Evolutionary conservation across 2,329 filamentous ascomycete species (phyloP).

Genomic region (Diaporthe sp.): DNA sequence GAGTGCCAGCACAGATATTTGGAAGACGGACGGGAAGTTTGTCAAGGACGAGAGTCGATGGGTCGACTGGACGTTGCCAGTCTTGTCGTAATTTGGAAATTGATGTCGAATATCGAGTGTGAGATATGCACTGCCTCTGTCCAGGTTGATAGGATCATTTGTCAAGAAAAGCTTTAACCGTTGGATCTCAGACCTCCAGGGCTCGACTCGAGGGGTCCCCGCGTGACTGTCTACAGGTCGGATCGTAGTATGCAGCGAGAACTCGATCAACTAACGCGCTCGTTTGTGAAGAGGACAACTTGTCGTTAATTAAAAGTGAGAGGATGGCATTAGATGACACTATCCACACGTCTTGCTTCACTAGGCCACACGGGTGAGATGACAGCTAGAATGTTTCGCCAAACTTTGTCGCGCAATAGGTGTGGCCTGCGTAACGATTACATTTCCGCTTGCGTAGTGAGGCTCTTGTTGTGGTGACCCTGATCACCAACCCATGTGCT

Average conservation of each 20-base stretch:
- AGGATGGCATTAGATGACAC: background rate
- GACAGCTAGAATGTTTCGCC: no score
- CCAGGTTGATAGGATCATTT: background rate
- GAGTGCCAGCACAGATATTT: background rate
- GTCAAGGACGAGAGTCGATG: constrained; percentile 16
- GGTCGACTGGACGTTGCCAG: background rate
- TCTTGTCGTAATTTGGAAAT: background rate
- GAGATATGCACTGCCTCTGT: background rate
- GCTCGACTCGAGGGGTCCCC: background rate
- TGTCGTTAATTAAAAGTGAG: background rate
- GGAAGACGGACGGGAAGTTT: background rate
- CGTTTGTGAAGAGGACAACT: background rate
- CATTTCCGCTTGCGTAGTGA: no score
- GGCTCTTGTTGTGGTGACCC: background rate
- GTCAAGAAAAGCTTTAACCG: background rate
- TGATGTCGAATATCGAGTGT: background rate
- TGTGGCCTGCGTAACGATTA: background rate
- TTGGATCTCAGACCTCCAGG: background rate
- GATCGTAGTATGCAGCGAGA: background rate
- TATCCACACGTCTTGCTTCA: no score
- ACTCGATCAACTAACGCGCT: background rate
- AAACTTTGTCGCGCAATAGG: no score
- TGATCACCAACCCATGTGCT: background rate
- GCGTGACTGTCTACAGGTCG: no score
- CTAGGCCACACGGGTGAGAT: no score